Base-by-base conservation (phyloP, 768 basidiomycete species). In the Leccinum subtestaceum region DNA sequence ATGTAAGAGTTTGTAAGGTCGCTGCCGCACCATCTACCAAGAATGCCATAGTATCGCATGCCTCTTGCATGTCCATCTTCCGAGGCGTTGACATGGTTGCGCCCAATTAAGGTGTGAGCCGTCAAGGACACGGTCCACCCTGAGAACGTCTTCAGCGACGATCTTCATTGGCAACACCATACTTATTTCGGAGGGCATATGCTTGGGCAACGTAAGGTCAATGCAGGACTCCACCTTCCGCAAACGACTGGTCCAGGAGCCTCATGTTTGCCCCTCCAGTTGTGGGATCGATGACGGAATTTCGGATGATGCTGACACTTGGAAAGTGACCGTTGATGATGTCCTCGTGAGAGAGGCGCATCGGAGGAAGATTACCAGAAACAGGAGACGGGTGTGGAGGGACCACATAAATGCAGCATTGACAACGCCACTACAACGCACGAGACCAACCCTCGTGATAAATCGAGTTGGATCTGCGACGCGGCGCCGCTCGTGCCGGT, bases 401-500 rank as follows among this genome's bases (percentile, higher is more conserved):
- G 31, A 31, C 31, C 10, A 31, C 31, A 11, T 31, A 31, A 31
- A 31, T 11, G 31, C 15, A 59, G 34, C 31, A 45, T 9, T 55
- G 52, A 56, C n/a, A 45, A 29, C 1, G 31, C 32, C 46, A 36
- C 58, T 1, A 34, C 12, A 2, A 57, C 23, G 3, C 47, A 57
- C 17, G 36, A 7, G 0, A 63, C 12, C n/a, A 48, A 9, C 17
- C 52, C 43, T 2, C 29, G 25, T 52, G 12, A 43, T n/a, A 43
- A 9, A 19, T 11, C 10, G n/a, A 43, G n/a, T 64, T 25, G 21
- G 50, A 3, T 19, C 10, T 36, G 45, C 5, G 56, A 49, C n/a
- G 36, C 13, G 2, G 64, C 65, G 29, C 51, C 58, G 46, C 19
- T 64, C 1, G 36, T 25, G 29, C 36, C 63, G 6, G 80, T 79